Percentiles rank a stretch among this genome's conserved stretches.
Evolutionary conservation across 2,329 filamentous ascomycete species (phyloP).

Genomic region (Cadophora luteo-olivacea): DNA sequence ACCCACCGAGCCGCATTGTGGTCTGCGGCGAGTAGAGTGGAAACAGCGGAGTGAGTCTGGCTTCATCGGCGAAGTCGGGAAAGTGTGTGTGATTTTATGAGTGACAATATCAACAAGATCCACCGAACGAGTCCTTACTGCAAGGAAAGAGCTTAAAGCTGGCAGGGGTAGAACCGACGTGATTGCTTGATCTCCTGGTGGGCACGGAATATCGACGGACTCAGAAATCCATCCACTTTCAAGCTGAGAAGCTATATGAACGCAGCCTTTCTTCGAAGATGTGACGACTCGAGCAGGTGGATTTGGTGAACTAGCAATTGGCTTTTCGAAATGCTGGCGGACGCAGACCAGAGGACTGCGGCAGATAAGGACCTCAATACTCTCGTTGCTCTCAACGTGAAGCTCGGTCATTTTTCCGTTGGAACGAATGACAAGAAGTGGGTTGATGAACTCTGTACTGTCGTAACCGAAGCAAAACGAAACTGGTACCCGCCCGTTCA

Average conservation of each 20-base stretch:
- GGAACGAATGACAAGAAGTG: conserved; percentile 66
- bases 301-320: conserved; percentile 30
- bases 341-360: conserved; percentile 55
- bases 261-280: conserved; percentile 56
- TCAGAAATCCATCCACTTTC: conserved; percentile 57
- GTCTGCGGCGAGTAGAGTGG: conserved; percentile 58
- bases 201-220: conserved; percentile 50
- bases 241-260: conserved; percentile 55
- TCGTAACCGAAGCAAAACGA: conserved; percentile 67
- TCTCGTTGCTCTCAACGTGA: conserved; percentile 51
- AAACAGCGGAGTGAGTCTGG: conserved; percentile 66
- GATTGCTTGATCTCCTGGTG: conserved; percentile 51
- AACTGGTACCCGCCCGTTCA: conserved; percentile 63
- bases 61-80: conserved; percentile 63
- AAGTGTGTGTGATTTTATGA: conserved; percentile 64
- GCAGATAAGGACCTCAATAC: conserved; percentile 56
- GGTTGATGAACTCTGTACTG: conserved; percentile 47
- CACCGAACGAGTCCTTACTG: conserved; percentile 61
- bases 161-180: conserved; percentile 65
- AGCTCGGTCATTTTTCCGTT: conserved; percentile 69
- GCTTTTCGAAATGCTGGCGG: conserved; percentile 48
- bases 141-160: conserved; percentile 63
- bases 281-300: conserved; percentile 51
- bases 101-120: conserved; percentile 66
- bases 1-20: conserved; percentile 60